A percentile compares a stretch with the other conserved stretches of the same genome.
Conservation (phyloP, 192 early-diverging fungal species). For the Funneliformis mosseae region DNA sequence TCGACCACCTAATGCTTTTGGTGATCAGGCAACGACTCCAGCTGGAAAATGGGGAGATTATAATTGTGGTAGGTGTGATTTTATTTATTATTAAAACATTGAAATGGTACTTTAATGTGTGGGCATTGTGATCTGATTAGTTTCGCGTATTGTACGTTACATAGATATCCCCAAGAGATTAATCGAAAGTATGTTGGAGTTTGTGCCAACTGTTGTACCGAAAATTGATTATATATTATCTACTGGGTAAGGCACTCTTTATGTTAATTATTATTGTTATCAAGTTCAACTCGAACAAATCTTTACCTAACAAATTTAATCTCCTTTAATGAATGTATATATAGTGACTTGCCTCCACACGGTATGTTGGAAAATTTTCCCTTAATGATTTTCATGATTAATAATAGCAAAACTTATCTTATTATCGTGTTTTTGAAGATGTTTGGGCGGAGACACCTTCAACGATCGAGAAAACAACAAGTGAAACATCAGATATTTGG, state of each 20-base stretch:
- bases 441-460: constrained; percentile 26
- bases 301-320: neutral
- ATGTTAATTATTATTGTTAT: neutral
- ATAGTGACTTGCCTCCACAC: constrained; percentile 29
- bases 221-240: constrained; percentile 18
- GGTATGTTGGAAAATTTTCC: neutral
- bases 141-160: neutral
- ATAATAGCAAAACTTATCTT: neutral
- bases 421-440: neutral
- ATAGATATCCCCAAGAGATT: constrained; percentile 4
- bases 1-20: constrained; percentile 18
- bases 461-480: neutral
- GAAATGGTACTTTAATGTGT: too few relatives aligned
- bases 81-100: neutral
- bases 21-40: neutral
- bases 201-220: constrained; percentile 26
- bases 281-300: neutral
- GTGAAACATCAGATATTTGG: neutral
- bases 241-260: constrained; percentile 17
- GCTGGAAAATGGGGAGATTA: constrained; percentile 35
- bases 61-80: neutral
- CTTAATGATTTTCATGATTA: neutral
- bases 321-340: neutral
- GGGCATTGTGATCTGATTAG: neutral
- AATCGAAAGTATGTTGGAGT: constrained; percentile 28